These are phyloP conservation scores for Phytophthora multivora DNA, from an alignment of 352 stramenopile species.

Conservation along the genomic window DNA sequence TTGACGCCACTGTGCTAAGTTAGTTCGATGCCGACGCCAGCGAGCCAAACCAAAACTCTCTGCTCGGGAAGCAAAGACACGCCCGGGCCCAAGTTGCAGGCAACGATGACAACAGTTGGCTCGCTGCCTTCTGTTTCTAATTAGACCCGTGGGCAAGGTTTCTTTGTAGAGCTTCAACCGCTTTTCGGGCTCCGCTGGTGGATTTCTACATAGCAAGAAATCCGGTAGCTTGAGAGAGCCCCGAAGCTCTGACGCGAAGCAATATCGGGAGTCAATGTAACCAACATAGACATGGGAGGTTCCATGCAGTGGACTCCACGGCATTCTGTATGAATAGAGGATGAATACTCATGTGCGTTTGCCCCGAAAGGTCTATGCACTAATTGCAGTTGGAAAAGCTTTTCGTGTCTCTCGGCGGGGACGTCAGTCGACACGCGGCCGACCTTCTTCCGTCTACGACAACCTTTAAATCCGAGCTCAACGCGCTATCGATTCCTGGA, in stretches of 20 bases:
- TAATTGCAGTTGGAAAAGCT: conserved; percentile 28
- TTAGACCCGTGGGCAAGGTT: neutral
- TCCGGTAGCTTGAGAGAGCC: neutral
- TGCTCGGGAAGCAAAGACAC: conserved; percentile 6
- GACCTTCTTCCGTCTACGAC: neutral
- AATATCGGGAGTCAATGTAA: neutral
- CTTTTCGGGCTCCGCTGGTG: neutral
- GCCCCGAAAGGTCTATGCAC: conserved; percentile 20
- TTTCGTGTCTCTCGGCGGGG: conserved; percentile 11
- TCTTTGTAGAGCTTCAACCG: neutral
- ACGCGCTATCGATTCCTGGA: too few species aligned
- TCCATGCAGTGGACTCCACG: neutral
- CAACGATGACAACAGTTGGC: conserved; percentile 14
- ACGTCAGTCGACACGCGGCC: conserved; percentile 14
- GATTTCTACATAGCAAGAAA: neutral
- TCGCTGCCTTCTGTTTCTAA: neutral
- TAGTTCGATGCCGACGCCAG: neutral
- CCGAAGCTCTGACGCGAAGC: too few species aligned
- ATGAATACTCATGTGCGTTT: conserved; percentile 21
- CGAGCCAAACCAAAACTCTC: neutral
- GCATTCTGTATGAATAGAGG: too few species aligned
- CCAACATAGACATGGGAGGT: conserved; percentile 21
- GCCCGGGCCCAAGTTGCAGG: neutral
- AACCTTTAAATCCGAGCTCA: too few species aligned
- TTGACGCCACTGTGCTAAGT: neutral